phyloP scores from a whole-genome alignment of 768 basidiomycete species.

The Gymnopilus dilepis region DNA sequence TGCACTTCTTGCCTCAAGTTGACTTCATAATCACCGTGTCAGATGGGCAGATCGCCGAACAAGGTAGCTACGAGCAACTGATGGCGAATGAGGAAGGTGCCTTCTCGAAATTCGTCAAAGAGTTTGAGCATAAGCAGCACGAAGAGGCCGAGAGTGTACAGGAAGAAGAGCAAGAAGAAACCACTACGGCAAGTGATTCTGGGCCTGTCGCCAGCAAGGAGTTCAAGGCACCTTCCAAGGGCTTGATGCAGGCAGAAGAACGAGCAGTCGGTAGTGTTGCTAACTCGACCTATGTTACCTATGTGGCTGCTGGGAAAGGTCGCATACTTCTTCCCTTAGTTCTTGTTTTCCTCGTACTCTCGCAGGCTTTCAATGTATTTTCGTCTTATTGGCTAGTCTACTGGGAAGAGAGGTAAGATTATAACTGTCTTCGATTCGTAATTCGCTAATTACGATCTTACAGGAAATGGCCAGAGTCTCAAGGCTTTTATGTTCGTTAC shows the following conservation, averaged over 20 bases:
- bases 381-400: slow-evolving; percentile 83
- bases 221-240: slow-evolving; percentile 48
- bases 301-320: slow-evolving; percentile 73
- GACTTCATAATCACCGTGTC: slow-evolving; percentile 83
- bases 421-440: background rate
- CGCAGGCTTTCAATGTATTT: slow-evolving; percentile 75
- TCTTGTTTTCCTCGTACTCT: slow-evolving; percentile 60
- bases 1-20: slow-evolving; percentile 87
- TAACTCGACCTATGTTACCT: slow-evolving; percentile 56
- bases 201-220: slow-evolving; percentile 45
- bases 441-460: slow-evolving; percentile 13
- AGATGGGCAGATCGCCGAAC: slow-evolving; percentile 80
- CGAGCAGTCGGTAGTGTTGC: slow-evolving; percentile 75
- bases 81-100: slow-evolving; percentile 58
- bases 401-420: slow-evolving; percentile 68
- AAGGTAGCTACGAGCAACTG: slow-evolving; percentile 77
- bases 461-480: slow-evolving; percentile 58
- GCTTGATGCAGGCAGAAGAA: slow-evolving; percentile 84
- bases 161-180: slow-evolving; percentile 10
- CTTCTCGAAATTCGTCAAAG: slow-evolving; percentile 73
- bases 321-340: slow-evolving; percentile 59
- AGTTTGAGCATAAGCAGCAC: slow-evolving; percentile 63
- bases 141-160: slow-evolving; percentile 42
- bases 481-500: slow-evolving; percentile 70
- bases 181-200: background rate